Base-by-base conservation (phyloP, 495 filamentous ascomycete species). In the Chaetomium fimeti region DNA sequence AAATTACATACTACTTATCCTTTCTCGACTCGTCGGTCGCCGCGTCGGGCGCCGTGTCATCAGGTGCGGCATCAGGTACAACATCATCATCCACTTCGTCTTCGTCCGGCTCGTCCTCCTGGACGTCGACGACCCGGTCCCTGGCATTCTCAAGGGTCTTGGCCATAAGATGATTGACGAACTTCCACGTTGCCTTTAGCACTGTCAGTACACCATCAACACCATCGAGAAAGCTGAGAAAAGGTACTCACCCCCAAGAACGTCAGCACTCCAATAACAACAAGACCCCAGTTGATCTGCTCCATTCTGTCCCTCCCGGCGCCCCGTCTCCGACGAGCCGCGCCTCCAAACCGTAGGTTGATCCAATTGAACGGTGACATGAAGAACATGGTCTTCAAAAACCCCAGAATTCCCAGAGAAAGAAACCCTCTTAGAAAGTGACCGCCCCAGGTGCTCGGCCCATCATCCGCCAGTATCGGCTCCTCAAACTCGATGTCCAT, bases 351-450 rank as follows among this genome's bases (percentile, higher is more conserved):
- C 4, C 91, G 84, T 15, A 93, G 49, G 75, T 89, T 89, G 80
- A 83, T 88, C 87, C 87, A 92, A 51, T 88, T 82, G 79, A 85
- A 91, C 0, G 92, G 91, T 9, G 86, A 88, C 62, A 90, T 76
- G 22, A 86, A 83, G 57, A 92, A 82, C 24, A 96, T 77, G 36
- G 89, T 87, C 76, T 96, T 96, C 47, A 92, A 72, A 62, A 96
- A 91, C 0, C 94, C 92, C 48, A 97, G 74, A 6, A 98, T 71
- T 6, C 94, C 94, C 57, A 98, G 79, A 1, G 89, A 89, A 5
- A 92, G 85, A 36, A 97, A 75, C 0, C 94, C 94, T 73, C 96
- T 97, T 45, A 93, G 13, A 69, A 97, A 92, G 71, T 98, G 94
- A 60, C 88, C 86, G 5, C 79, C 66, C 93, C 93, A 97, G 6